Evolutionary conservation across 2,329 filamentous ascomycete species (phyloP).

Genomic region (Microdochium paspali): DNA sequence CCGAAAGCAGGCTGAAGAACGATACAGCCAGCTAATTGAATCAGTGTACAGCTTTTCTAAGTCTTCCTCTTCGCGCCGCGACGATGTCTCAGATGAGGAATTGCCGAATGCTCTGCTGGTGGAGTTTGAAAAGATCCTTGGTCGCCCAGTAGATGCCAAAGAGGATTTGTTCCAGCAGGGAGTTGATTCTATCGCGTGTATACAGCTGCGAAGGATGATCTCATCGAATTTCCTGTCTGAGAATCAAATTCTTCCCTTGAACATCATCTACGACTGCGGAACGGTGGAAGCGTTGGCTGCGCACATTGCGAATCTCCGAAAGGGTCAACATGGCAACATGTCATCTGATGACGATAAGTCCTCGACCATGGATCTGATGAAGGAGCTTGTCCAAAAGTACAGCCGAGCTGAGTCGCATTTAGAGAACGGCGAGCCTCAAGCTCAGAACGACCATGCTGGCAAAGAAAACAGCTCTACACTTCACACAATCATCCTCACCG

Average conservation of each 20-base stretch:
- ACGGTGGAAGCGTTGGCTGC: conserved; percentile 27
- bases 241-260: conserved; percentile 29
- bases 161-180: conserved; percentile 48
- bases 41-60: conserved; percentile 26
- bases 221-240: conserved; percentile 12
- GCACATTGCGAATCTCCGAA: conserved; percentile 9
- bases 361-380: conserved; percentile 13
- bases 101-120: conserved; percentile 20
- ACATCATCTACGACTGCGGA: conserved; percentile 50
- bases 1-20: conserved; percentile 37
- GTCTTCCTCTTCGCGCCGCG: neutral
- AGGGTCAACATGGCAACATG: neutral
- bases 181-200: conserved; percentile 49
- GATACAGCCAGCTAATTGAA: conserved; percentile 35
- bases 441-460: neutral
- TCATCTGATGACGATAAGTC: neutral
- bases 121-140: conserved; percentile 21
- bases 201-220: conserved; percentile 35
- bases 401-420: conserved; percentile 9
- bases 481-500: conserved; percentile 13
- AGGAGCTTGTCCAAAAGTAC: conserved; percentile 17
- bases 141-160: conserved; percentile 18
- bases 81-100: conserved; percentile 21
- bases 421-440: neutral
- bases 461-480: neutral